Conservation (phyloP, 2,329 filamentous ascomycete genomes). For the Aureobasidium sp. region DNA sequence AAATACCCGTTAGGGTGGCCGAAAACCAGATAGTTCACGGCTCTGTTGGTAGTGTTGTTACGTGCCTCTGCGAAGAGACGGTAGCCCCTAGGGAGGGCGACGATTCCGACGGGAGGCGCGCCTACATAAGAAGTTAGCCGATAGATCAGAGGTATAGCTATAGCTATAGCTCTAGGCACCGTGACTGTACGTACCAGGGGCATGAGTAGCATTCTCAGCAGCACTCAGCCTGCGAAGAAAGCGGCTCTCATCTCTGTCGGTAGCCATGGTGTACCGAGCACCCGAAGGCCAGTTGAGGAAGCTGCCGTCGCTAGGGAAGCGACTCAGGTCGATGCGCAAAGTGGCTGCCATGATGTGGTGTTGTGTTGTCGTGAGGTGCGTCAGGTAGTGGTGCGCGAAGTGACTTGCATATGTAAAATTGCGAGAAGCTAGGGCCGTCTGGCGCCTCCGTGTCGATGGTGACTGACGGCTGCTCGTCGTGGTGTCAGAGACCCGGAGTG, state of each 20-base stretch:
- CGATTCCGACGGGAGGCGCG: too few relatives aligned
- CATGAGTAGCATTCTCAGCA: background rate
- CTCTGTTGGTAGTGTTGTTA: too few relatives aligned
- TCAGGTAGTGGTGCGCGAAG: background rate
- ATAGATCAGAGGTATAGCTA: too few relatives aligned
- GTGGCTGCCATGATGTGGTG: background rate
- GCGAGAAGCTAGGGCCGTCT: background rate
- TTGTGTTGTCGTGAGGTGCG: background rate
- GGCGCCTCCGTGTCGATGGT: background rate
- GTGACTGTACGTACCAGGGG: background rate
- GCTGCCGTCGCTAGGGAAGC: background rate
- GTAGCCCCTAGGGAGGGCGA: too few relatives aligned
- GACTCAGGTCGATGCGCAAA: background rate
- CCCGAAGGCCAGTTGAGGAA: background rate
- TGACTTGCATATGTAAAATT: background rate
- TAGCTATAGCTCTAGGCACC: too few relatives aligned
- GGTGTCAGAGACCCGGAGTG: background rate
- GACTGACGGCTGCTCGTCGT: background rate
- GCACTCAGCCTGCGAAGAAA: background rate
- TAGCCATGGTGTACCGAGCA: background rate
- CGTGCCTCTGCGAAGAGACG: too few relatives aligned
- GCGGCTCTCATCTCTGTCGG: background rate
- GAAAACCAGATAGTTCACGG: too few relatives aligned
- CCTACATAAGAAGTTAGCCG: too few relatives aligned
- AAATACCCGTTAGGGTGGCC: too few relatives aligned